Base-by-base conservation (phyloP, 148 eudicot species). In the Arctostaphylos glauca region DNA sequence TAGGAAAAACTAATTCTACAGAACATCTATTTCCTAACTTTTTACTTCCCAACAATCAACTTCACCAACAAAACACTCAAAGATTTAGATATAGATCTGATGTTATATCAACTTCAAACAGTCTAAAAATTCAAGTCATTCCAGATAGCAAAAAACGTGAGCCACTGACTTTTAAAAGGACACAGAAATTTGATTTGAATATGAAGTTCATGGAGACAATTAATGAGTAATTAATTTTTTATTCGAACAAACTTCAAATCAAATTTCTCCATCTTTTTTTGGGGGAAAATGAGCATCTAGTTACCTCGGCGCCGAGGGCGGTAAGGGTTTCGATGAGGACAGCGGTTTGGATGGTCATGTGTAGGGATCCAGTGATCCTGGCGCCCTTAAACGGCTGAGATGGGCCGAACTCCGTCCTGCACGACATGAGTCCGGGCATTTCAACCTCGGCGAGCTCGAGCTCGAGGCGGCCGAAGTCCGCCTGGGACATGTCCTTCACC, bases 271-370 rank as follows among this genome's bases (percentile, higher is more conserved):
- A 0, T 21, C 38, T 25, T 19, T n/a, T 0, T 21, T 9, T 58
- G 21, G 5, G 41, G 41, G 38, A 3, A 21, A 64, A 64, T 64
- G 15, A 25, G 12, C 2, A 5, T 56, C 23, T n/a, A 59, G n/a
- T 64, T 64, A 64, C 70, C 81, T 96, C 99, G 52, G 99, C 99
- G 25, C 99, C 98, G 6, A 96, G 86, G 5, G 99, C 93, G 41
- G 99, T 94, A 7, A 96, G 89, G 78, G 99, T 96, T 46, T 96
- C 99, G 82, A 96, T 96, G 81, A 96, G 88, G 38, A 96, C 99
- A 25, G 97, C 99, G 59, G 98, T 96, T 62, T 94, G 99, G 77
- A 96, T 94, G 2, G 99, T 96, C 99, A 96, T 96, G 84, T 96
- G 99, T 12, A 94, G 95, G 5, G 95, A 92, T 3, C 99, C 97